Evolutionary conservation across 164 flowering plant species (phyloP), one percentile per base, ranked within the genome.

Genomic region (Vitis amurensis): DNA sequence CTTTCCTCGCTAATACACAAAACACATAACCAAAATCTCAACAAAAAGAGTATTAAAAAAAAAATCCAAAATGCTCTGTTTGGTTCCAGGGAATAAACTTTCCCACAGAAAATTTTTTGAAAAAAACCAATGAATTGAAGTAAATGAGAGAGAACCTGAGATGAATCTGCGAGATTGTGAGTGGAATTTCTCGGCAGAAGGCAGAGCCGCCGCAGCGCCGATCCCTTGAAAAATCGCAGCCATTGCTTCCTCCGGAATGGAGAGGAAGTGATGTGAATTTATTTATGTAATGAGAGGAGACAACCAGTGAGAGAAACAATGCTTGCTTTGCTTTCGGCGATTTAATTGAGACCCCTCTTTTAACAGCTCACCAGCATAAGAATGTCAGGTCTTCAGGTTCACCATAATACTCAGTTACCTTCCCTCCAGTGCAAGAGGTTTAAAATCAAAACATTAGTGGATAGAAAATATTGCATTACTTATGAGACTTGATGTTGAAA

Each of bases 151-250:
- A 55, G 11, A 53, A 85, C 83, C 84, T 44, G 78, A 71, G 15
- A 71, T 60, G 13, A 74, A 77, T 78, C 77, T 79, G 63, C 68
- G 67, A 63, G 77, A 64, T 4, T 66, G 59, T 44, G 71, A 71
- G 37, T 50, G 74, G 19, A 73, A 68, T 73, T 69, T 82, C 74
- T 70, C 73, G 53, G 86, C 73, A 71, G 80, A 51, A 0, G 84
- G 65, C 10, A 83, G 55, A 50, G 84, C 78, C 0, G 86, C 53
- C 1, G 82, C 73, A 14, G 85, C 86, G 67, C 85, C 87, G 3
- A 81, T 55, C n/a, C 86, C 86, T 16, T 79, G 86, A 31, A 84
- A 59, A 61, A 74, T 61, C 8, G 81, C 75, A 11, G 91, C 87
- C 91, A 87, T 87, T 70, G 29, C 27, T 49, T 76, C 63, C n/a